These are phyloP conservation scores for Leucocoprinus sp. DNA, from an alignment of 768 basidiomycete genomes.

Conservation along the genomic window DNA sequence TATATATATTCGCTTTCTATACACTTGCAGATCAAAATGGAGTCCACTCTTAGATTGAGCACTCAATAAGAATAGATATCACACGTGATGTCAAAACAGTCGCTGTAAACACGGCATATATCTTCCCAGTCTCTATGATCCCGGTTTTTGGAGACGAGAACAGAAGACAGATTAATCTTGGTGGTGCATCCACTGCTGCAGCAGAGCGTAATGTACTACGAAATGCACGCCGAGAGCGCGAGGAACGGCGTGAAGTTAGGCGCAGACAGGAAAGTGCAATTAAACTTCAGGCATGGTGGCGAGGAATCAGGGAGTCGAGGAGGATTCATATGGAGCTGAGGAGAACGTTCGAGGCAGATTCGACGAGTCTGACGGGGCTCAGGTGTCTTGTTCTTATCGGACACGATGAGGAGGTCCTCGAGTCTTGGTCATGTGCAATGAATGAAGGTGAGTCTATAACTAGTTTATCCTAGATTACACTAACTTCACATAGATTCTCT, in stretches of 20 bases:
- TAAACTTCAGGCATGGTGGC: constrained; percentile 65
- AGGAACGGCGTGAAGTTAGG: constrained; percentile 48
- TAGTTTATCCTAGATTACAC: background rate
- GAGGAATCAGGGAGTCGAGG: constrained; percentile 37
- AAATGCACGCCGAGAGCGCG: constrained; percentile 51
- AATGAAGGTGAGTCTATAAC: constrained; percentile 1
- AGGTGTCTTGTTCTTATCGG: constrained; percentile 61
- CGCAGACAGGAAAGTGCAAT: constrained; percentile 49
- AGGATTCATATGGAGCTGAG: constrained; percentile 38
- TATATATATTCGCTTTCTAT: no score
- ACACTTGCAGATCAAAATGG: no score
- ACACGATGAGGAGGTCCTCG: constrained; percentile 37
- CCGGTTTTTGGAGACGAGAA: constrained; percentile 45
- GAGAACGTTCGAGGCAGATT: constrained; percentile 41
- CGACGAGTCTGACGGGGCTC: constrained; percentile 46
- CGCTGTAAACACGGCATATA: no score
- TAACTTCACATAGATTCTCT: constrained; percentile 5
- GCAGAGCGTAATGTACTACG: constrained; percentile 52
- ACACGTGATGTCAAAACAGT: no score
- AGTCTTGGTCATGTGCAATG: constrained; percentile 28
- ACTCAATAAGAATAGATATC: no score
- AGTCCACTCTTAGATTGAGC: no score
- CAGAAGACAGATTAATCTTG: constrained; percentile 67
- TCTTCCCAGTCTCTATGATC: no score
- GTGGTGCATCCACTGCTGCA: constrained; percentile 47